Base-by-base conservation (phyloP, 495 filamentous ascomycete genomes). In the Lineolata rhizophorae region DNA sequence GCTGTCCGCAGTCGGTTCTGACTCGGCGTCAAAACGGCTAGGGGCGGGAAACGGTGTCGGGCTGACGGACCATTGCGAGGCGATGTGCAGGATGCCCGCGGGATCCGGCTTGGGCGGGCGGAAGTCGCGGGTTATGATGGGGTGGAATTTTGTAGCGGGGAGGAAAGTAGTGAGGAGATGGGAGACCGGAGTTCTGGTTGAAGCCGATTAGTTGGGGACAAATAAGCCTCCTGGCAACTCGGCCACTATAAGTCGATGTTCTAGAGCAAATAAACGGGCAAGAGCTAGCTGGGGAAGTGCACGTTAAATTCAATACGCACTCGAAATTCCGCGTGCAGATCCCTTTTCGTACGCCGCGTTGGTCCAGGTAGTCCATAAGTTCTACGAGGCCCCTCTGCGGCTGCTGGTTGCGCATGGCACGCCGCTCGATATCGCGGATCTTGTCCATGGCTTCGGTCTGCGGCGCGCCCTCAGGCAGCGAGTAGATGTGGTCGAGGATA, bases 271-370 rank as follows among this genome's bases (percentile, higher is more conserved):
- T 31, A 24, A 29, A 34, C 48, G 32, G 15, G 65, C 60, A 20
- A 60, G 62, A 13, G 27, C 21, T 9, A 6, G 20, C 12, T 27
- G 31, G 2, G 27, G 12, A 27, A 15, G 24, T 3, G 8, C 6
- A 16, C 2, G 14, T 22, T n/a, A n/a, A 21, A 2, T 10, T 2
- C 6, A 20, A 3, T 2, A 51, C 48, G 31, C 58, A 69, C 62
- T 91, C 82, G 43, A 93, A 94, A 57, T 97, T 97, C 44, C 87
- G 62, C 4, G 87, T 97, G 55, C 84, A 92, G 37, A 97, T 77
- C 0, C 64, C 87, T 49, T 87, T 81, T 33, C 58, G 65, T 1
- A 94, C 44, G 1, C 52, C 50, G 13, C 61, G 59, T 3, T 53
- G 48, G 40, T 90, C 68, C 0, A 94, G 63, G 51, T 87, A 93